Evolutionary conservation across 768 basidiomycete species (phyloP).

Genomic region (Auriscalpium orientale): DNA sequence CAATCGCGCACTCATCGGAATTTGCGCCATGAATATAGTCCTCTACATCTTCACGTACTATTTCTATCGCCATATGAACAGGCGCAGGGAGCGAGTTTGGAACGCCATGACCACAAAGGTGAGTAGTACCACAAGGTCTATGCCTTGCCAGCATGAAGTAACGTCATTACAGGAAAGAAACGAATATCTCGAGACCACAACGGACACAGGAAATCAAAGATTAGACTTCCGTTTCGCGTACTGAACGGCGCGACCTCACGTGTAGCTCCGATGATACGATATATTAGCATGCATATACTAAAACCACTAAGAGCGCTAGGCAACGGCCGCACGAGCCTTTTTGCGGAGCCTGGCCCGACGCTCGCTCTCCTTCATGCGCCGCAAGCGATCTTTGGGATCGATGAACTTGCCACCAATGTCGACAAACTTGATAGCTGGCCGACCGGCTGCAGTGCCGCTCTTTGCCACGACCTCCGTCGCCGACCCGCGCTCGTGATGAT

Average conservation of each 20-base stretch:
- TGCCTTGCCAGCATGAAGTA: not conserved
- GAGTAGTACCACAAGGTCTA: not conserved
- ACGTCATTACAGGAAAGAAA: slow-evolving; percentile 37
- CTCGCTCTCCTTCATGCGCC: slow-evolving; percentile 42
- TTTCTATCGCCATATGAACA: slow-evolving; percentile 49
- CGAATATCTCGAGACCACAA: slow-evolving; percentile 53
- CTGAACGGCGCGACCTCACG: slow-evolving; percentile 15
- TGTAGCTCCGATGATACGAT: not conserved
- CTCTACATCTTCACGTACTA: slow-evolving; percentile 44
- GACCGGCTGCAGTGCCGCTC: slow-evolving; percentile 27
- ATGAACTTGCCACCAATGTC: slow-evolving; percentile 72
- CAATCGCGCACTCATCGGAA: slow-evolving; percentile 47
- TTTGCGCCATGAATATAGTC: slow-evolving; percentile 45
- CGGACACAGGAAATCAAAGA: slow-evolving; percentile 50
- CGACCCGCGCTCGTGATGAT: slow-evolving; percentile 2
- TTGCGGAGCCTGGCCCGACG: slow-evolving; percentile 34
- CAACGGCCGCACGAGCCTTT: slow-evolving; percentile 14
- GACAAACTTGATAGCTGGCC: slow-evolving; percentile 55
- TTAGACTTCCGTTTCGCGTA: slow-evolving; percentile 60
- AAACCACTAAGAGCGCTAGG: not conserved
- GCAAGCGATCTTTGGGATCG: slow-evolving; percentile 43
- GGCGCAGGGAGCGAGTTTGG: slow-evolving; percentile 43
- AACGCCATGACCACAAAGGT: slow-evolving; percentile 41
- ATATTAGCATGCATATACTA: not conserved
- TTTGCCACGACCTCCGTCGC: not conserved